A percentile compares a stretch with the other conserved stretches of the same genome.
Evolutionary conservation across 2,329 filamentous ascomycete genomes (phyloP).

Genomic region (Cladophialophora psammophila): DNA sequence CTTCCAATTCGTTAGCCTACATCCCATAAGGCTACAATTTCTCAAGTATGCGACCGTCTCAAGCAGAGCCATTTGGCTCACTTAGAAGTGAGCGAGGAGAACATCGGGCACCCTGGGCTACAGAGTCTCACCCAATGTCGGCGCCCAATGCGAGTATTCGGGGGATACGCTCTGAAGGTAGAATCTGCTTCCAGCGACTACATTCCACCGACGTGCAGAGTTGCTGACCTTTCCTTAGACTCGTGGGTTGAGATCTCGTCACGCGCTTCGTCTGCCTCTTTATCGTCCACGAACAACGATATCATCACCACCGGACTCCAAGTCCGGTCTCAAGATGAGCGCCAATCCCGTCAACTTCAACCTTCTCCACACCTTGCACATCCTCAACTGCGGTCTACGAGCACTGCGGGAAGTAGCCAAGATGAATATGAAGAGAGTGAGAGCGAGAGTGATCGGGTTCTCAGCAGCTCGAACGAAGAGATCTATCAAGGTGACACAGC

Average conservation of each 20-base stretch:
- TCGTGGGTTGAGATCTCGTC: conserved; percentile 97
- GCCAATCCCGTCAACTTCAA: conserved; percentile 64
- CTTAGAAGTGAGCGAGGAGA: conserved; percentile 33
- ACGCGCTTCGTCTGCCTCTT: conserved; percentile 89
- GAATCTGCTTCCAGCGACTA: background rate
- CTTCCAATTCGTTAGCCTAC: background rate
- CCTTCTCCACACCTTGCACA: conserved; percentile 40
- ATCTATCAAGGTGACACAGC: conserved; percentile 47
- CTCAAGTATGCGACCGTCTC: conserved; percentile 35
- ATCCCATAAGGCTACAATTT: background rate
- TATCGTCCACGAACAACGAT: conserved; percentile 78
- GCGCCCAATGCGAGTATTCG: conserved; percentile 30
- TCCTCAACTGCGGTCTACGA: conserved; percentile 54
- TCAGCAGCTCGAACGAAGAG: conserved; percentile 70
- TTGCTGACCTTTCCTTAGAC: conserved; percentile 67
- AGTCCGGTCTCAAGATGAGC: conserved; percentile 69
- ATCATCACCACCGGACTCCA: conserved; percentile 88
- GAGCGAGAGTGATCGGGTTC: conserved; percentile 79
- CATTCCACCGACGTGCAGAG: conserved; percentile 39
- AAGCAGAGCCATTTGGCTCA: conserved; percentile 32
- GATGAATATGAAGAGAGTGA: conserved; percentile 95
- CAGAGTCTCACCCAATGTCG: conserved; percentile 17
- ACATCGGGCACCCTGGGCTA: conserved; percentile 20
- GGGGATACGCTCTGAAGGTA: conserved; percentile 40
- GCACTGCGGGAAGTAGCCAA: conserved; percentile 73